Conservation (phyloP, 2,329 filamentous ascomycete species). For the Leptosphaerulina australis region DNA sequence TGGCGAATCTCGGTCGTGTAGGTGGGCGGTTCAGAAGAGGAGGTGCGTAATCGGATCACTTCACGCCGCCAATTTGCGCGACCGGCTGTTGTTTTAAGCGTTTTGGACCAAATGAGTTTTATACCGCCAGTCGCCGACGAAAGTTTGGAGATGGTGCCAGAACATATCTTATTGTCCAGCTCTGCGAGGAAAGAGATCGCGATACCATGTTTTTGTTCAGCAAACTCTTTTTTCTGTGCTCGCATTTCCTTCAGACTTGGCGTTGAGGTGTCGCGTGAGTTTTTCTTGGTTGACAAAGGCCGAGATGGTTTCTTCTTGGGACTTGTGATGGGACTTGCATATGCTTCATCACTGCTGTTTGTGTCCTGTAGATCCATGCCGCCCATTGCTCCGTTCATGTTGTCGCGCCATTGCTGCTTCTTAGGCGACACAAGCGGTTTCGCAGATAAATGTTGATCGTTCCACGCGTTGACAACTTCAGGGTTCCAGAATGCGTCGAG, state of each 20-base stretch:
- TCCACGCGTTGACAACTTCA: constrained; percentile 46
- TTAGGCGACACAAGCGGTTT: constrained; percentile 45
- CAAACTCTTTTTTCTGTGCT: constrained; percentile 62
- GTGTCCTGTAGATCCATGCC: constrained; percentile 30
- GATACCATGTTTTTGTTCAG: constrained; percentile 64
- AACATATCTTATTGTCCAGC: constrained; percentile 70
- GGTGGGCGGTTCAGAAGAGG: constrained; percentile 27
- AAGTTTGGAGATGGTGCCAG: constrained; percentile 64
- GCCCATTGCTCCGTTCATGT: constrained; percentile 37
- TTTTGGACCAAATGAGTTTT: constrained; percentile 74
- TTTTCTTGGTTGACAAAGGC: constrained; percentile 18
- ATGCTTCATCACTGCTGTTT: constrained; percentile 29
- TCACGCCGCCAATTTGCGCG: constrained; percentile 59
- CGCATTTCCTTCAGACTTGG: constrained; percentile 32
- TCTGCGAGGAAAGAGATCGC: constrained; percentile 69
- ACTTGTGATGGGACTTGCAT: constrained; percentile 29
- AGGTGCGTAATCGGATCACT: constrained; percentile 45
- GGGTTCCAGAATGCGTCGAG: constrained; percentile 49
- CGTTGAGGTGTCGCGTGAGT: not conserved
- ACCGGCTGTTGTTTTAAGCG: constrained; percentile 79
- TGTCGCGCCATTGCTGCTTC: constrained; percentile 44
- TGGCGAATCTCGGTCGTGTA: constrained; percentile 55
- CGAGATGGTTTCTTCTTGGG: constrained; percentile 21
- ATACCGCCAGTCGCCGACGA: constrained; percentile 71
- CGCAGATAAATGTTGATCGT: constrained; percentile 44